Base-by-base conservation (phyloP, 2,329 filamentous ascomycete genomes). In the Neopestalotiopsis sp. region DNA sequence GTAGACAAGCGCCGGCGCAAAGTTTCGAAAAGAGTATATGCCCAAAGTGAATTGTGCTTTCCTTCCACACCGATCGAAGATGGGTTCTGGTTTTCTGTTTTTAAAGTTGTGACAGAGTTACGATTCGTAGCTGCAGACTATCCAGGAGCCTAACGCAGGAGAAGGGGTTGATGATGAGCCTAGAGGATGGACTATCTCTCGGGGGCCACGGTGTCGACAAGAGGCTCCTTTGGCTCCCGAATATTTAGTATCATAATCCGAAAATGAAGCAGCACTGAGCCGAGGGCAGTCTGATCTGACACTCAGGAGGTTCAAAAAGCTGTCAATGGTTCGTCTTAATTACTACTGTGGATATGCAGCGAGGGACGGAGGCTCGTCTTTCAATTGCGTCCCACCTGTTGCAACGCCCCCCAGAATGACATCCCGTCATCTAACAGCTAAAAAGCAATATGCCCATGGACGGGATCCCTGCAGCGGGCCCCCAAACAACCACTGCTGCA, bases 91-190 rank as follows among this genome's bases (percentile, higher is more conserved):
- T 7, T 30, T 32, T 14, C 24, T 28, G 24, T 28, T 30, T 61
- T 61, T 38, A 61, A 61, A 17, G 58, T 32, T 61, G 32, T 61
- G 58, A 61, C 58, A 61, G 58, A 61, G 28, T 20, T 30, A 38
- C 32, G 58, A 32, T 32, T 61, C 32, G 28, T 61, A 24, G 14
- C 28, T 14, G 58, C 28, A 61, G 13, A 28, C 28, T 61, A 20
- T 38, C 58, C 24, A 61, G 45, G 45, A 53, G 45, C 45, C 45
- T 53, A 53, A 53, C 20, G 45, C 45, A n/a, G 45, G 45, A 53
- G 45, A 53, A 53, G 45, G 45, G 45, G 45, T 53, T 53, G 20
- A 53, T 20, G 45, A 20, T 17, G 9, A 9, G 45, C n/a, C 34
- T 53, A 20, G 45, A 53, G 45, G 45, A 10, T 28, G 20, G 57